These are phyloP conservation scores for Hermanozyma aechmeae DNA, from an alignment of 805 yeast genomes.

Conservation along the genomic window DNA sequence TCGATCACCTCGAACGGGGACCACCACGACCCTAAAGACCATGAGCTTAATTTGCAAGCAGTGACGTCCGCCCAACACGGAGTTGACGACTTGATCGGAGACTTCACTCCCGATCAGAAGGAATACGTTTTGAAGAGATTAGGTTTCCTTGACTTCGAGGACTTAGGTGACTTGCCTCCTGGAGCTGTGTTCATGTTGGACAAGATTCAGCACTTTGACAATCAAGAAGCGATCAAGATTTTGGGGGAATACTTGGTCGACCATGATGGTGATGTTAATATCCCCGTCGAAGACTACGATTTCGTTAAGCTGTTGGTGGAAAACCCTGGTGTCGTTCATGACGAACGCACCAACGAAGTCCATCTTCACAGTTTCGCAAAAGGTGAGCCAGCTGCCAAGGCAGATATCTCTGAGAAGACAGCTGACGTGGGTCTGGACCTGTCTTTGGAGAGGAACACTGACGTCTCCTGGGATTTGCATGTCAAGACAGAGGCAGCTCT, in stretches of 20 bases:
- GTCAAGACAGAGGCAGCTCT: conserved; percentile 27
- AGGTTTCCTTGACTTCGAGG: conserved; percentile 14
- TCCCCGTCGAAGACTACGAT: neutral
- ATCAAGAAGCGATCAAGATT: neutral
- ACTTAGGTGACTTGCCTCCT: conserved; percentile 23
- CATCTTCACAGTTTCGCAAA: too few relatives aligned
- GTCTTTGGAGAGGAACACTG: too few relatives aligned
- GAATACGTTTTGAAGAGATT: conserved; percentile 18
- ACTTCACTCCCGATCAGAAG: conserved; percentile 18
- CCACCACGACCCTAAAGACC: conserved; percentile 3
- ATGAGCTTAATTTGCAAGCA: conserved; percentile 9
- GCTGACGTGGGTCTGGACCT: too few relatives aligned
- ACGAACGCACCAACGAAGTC: too few relatives aligned
- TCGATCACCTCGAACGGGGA: too few relatives aligned
- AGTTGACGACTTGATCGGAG: conserved; percentile 16
- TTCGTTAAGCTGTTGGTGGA: neutral
- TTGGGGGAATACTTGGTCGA: conserved; percentile 8
- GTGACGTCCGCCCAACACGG: conserved; percentile 16
- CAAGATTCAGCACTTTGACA: neutral
- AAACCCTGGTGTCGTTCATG: conserved; percentile 10
- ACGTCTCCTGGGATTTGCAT: conserved; percentile 26
- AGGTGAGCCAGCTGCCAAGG: too few relatives aligned
- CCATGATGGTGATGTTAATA: conserved; percentile 10
- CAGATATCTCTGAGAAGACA: too few relatives aligned
- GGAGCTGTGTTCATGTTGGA: conserved; percentile 16